phyloP scores from a whole-genome alignment of 2,329 filamentous ascomycete species.

The Aspergillus fructus region DNA sequence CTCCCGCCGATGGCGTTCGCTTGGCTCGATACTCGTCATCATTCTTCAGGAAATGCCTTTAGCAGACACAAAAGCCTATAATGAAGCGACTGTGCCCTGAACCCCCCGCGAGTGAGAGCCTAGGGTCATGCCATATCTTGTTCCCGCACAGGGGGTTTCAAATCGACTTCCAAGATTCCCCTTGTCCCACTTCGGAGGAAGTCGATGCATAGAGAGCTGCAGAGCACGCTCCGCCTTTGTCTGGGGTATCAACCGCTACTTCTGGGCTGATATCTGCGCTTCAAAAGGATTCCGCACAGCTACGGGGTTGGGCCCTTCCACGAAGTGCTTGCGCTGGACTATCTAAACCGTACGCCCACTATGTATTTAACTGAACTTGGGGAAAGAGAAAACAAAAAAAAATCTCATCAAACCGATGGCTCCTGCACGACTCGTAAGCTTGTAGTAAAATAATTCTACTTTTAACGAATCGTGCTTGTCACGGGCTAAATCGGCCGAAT shows the following conservation, averaged over 20 bases:
- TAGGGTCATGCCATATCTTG: background rate
- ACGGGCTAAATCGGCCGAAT: constrained; percentile 5
- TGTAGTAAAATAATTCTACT: background rate
- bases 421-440: constrained; percentile 4
- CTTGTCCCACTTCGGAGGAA: constrained; percentile 2
- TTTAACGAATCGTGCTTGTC: background rate
- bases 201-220: background rate
- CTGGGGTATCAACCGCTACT: background rate
- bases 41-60: background rate
- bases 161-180: background rate
- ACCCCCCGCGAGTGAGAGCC: background rate
- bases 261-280: background rate
- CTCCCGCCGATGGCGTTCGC: constrained; percentile 7
- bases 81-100: background rate
- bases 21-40: constrained; percentile 2
- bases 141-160: background rate
- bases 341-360: background rate
- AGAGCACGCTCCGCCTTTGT: background rate
- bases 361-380: background rate
- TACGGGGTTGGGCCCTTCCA: background rate
- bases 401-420: too few relatives aligned
- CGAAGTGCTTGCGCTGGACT: background rate
- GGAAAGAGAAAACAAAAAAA: background rate
- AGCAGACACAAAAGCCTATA: background rate
- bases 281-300: background rate